Percentiles rank a stretch among this genome's conserved stretches.
Conservation (phyloP, 495 filamentous ascomycete genomes). For the Pseudevernia furfuracea region DNA sequence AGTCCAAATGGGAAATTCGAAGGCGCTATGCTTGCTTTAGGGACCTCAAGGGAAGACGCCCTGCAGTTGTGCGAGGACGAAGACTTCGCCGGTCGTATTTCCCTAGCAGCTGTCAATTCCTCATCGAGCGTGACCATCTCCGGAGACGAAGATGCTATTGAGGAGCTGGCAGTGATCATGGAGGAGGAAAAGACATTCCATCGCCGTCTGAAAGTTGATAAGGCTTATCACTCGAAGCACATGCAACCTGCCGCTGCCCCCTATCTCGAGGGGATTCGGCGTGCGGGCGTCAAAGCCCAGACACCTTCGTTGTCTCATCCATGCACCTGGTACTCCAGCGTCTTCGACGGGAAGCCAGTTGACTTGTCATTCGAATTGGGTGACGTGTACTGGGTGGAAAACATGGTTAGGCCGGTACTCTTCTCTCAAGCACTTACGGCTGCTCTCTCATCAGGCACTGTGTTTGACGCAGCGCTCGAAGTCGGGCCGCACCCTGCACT, state of each 20-base stretch:
- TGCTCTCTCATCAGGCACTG: background rate
- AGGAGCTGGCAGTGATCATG: no score
- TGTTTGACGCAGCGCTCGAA: slow-evolving; percentile 36
- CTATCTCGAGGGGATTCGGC: slow-evolving; percentile 34
- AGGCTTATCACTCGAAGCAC: slow-evolving; percentile 44
- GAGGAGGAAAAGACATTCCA: background rate
- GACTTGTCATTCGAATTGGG: background rate
- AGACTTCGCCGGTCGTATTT: no score
- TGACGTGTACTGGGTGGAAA: slow-evolving; percentile 47
- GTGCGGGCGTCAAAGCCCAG: slow-evolving; percentile 18
- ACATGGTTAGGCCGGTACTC: slow-evolving; percentile 45
- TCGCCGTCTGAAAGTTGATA: slow-evolving; percentile 6
- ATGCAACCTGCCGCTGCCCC: slow-evolving; percentile 40
- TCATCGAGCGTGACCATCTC: slow-evolving; percentile 30
- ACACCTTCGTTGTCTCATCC: no score
- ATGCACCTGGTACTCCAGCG: slow-evolving; percentile 14
- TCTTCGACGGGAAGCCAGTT: background rate
- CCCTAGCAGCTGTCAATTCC: slow-evolving; percentile 31
- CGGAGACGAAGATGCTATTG: slow-evolving; percentile 18
- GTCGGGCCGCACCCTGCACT: slow-evolving; percentile 51
- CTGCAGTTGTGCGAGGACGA: no score
- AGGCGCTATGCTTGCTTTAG: slow-evolving; percentile 21
- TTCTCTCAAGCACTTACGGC: slow-evolving; percentile 28
- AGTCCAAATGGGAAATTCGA: slow-evolving; percentile 27
- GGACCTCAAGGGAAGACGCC: slow-evolving; percentile 11